Evolutionary conservation across 2,329 filamentous ascomycete genomes (phyloP).

Genomic region (Dothideomycetes sp.): DNA sequence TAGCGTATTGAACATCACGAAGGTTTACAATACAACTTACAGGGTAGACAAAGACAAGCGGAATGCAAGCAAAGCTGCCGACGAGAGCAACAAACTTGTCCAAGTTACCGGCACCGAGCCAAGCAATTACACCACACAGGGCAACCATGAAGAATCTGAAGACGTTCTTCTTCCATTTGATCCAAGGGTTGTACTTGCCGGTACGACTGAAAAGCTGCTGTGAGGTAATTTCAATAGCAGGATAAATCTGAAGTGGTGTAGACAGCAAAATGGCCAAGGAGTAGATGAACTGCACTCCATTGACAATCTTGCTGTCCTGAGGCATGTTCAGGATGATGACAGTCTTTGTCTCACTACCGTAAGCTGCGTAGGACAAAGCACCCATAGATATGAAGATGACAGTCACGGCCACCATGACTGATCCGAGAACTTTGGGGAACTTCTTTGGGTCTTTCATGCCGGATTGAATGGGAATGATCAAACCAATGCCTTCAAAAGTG

Average conservation of each 20-base stretch:
- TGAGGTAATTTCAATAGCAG: slow-evolving; percentile 91
- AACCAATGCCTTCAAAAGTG: slow-evolving; percentile 93
- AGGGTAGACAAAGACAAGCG: slow-evolving; percentile 93
- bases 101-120: slow-evolving; percentile 82
- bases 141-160: slow-evolving; percentile 92
- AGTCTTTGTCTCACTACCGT: slow-evolving; percentile 89
- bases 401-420: slow-evolving; percentile 93
- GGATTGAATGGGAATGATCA: slow-evolving; percentile 96
- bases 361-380: slow-evolving; percentile 89
- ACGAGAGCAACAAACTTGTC: slow-evolving; percentile 97
- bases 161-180: slow-evolving; percentile 99
- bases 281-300: slow-evolving; percentile 92
- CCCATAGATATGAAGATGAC: slow-evolving; percentile 85
- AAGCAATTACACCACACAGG: slow-evolving; percentile 77
- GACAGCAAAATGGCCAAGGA: slow-evolving; percentile 94
- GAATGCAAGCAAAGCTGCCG: slow-evolving; percentile 95
- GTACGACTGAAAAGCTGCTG: slow-evolving; percentile 89
- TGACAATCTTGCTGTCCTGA: slow-evolving; percentile 91
- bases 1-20: background rate
- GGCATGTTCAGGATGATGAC: slow-evolving; percentile 94
- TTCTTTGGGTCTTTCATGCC: slow-evolving; percentile 88
- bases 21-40: slow-evolving; percentile 48
- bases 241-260: slow-evolving; percentile 93
- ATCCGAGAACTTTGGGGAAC: slow-evolving; percentile 78
- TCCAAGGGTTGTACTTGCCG: slow-evolving; percentile 94